phyloP scores from a whole-genome alignment of 768 basidiomycete species.

The Lanmaoa rubissima region DNA sequence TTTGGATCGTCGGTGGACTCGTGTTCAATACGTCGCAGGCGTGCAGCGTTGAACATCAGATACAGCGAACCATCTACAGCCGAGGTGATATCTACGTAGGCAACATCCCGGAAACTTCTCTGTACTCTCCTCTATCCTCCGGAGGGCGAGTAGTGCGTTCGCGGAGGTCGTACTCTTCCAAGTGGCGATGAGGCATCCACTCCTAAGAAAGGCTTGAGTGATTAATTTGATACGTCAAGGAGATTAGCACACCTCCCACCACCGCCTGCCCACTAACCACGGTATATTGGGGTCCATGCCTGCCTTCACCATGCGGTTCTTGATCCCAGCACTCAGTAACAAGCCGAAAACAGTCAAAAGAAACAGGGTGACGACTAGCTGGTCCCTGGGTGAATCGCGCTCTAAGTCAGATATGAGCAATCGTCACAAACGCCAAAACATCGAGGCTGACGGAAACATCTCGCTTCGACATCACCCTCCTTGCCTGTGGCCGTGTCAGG shows the following conservation, averaged over 20 bases:
- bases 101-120: constrained; percentile 37
- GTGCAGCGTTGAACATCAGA: not conserved
- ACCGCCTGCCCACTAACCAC: constrained; percentile 63
- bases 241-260: constrained; percentile 75
- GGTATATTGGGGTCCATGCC: constrained; percentile 62
- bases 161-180: constrained; percentile 52
- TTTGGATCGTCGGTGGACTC: not conserved
- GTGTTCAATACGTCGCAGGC: not conserved
- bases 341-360: constrained; percentile 84
- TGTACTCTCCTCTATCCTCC: constrained; percentile 44
- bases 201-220: constrained; percentile 22
- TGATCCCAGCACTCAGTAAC: constrained; percentile 80
- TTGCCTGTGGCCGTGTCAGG: constrained; percentile 93
- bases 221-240: constrained; percentile 19
- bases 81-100: constrained; percentile 15
- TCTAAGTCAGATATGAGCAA: constrained; percentile 48
- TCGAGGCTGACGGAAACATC: constrained; percentile 84
- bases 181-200: constrained; percentile 48
- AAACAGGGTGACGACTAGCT: constrained; percentile 89
- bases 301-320: constrained; percentile 76
- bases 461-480: constrained; percentile 92
- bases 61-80: constrained; percentile 1
- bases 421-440: constrained; percentile 31
- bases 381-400: constrained; percentile 93
- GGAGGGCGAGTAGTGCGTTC: constrained; percentile 31